Base-by-base conservation (phyloP, 208 protist genomes). In the Crithidia bombi region DNA sequence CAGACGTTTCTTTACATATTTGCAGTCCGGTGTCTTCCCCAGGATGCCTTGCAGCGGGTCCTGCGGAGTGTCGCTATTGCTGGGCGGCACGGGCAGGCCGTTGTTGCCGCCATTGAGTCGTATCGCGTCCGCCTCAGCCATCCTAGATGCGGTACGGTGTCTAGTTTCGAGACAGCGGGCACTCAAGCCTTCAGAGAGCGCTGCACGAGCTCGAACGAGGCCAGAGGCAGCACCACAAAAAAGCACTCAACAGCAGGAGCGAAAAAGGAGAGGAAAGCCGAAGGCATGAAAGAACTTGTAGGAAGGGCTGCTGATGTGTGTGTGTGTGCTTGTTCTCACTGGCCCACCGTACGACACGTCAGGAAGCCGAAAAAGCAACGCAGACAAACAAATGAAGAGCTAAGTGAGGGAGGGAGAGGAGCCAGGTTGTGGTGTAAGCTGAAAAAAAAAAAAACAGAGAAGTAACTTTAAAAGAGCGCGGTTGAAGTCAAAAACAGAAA, bases 1-100 rank as follows among this genome's bases (percentile, higher is more conserved):
- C 17, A 93, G 64, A 38, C 92, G 95, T 57, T 93, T 86, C 74
- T 96, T 94, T 3, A 91, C 67, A 55, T 94, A 96, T 46, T 86
- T 79, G 66, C 83, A 90, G 38, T 86, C 81, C 25, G 79, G 70
- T 47, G 50, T 69, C 3, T 82, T 76, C 69, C 89, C 89, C 1
- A 95, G 75, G 54, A 95, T 87, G 35, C 77, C 82, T 46, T 86
- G 81, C 25, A 95, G 73, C 5, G 89, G 89, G 50, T 89, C 82
- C 19, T 43, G 46, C 15, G 55, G 76, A 2, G 63, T 67, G 25
- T 79, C 72, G 30, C 72, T 77, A 38, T 78, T 81, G 21, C 41
- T 69, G 7, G 84, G 84, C 11, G 87, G 87, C 75, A 87, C 67
- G 12, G 87, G 87, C 17, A 93, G 79, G 25, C 79, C 84, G 43